These are phyloP conservation scores for Hypoxylon sp. DNA, from an alignment of 2,329 filamentous ascomycete genomes.

Conservation along the genomic window DNA sequence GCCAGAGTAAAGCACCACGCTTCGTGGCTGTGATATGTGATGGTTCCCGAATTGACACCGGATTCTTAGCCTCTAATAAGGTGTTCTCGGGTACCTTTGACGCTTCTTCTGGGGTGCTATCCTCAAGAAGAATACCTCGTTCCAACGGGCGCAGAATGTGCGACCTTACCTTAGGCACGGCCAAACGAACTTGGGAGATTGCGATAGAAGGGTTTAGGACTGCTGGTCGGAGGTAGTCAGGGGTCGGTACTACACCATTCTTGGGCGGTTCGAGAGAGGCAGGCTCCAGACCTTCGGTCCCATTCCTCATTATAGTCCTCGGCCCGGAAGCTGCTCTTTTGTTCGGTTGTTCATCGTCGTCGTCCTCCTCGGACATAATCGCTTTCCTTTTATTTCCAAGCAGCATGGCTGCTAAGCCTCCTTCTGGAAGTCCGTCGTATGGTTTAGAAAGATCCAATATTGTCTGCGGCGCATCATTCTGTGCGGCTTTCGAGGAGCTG, in stretches of 20 bases:
- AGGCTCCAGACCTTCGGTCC: constrained; percentile 78
- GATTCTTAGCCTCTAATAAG: constrained; percentile 89
- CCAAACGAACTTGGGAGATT: constrained; percentile 83
- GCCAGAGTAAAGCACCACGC: constrained; percentile 84
- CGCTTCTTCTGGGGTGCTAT: constrained; percentile 67
- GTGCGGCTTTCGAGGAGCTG: constrained; percentile 67
- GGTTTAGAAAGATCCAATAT: constrained; percentile 92
- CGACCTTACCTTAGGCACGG: constrained; percentile 84
- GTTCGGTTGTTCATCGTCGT: constrained; percentile 67
- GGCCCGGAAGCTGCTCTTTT: constrained; percentile 71
- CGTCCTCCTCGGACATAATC: constrained; percentile 75
- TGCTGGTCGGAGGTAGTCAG: constrained; percentile 87
- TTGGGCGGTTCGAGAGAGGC: constrained; percentile 69
- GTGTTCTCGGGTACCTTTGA: constrained; percentile 72
- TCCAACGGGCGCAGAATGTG: constrained; percentile 86
- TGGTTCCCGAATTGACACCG: constrained; percentile 78
- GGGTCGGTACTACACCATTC: constrained; percentile 71
- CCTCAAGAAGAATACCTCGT: constrained; percentile 63
- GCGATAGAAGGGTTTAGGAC: constrained; percentile 83
- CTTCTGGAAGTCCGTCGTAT: constrained; percentile 90
- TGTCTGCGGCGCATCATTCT: constrained; percentile 79
- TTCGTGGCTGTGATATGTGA: constrained; percentile 84
- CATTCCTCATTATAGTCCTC: constrained; percentile 78
- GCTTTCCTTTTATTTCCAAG: constrained; percentile 94
- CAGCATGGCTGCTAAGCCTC: constrained; percentile 84